phyloP scores from a whole-genome alignment of 108 stramenopile species.

The Cyclotella baltica region DNA sequence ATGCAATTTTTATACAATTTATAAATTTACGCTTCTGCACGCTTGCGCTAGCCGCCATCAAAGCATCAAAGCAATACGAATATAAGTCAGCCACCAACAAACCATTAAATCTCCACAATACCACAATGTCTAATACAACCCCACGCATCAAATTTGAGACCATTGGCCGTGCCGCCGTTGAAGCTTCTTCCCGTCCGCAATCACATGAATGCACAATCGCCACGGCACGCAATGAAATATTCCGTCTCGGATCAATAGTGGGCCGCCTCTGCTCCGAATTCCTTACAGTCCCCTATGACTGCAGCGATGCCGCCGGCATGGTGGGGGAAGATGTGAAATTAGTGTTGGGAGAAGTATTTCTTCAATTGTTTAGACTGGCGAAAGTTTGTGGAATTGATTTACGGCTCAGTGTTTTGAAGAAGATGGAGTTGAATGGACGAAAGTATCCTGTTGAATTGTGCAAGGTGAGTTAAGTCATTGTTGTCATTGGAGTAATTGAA shows the following conservation, averaged over 20 bases:
- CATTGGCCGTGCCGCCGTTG: neutral
- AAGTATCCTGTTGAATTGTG: constrained; percentile 92
- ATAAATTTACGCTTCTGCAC: too few species aligned
- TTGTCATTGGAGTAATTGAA: neutral
- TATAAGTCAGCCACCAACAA: too few species aligned
- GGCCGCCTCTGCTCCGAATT: constrained; percentile 21
- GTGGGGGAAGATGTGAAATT: constrained; percentile 6
- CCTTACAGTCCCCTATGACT: constrained; percentile 13
- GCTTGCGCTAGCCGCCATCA: too few species aligned
- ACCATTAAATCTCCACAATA: neutral
- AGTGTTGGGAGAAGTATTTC: constrained; percentile 32
- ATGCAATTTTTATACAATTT: too few species aligned
- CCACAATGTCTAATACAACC: neutral
- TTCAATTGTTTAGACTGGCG: constrained; percentile 27
- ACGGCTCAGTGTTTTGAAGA: constrained; percentile 57
- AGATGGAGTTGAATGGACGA: constrained; percentile 75
- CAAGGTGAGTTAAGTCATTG: constrained; percentile 50
- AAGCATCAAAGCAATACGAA: too few species aligned
- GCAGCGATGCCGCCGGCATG: neutral
- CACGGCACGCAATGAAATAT: constrained; percentile 30
- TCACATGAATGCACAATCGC: constrained; percentile 1
- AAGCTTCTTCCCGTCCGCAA: neutral
- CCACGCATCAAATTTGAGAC: neutral
- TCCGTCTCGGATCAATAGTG: constrained; percentile 18
- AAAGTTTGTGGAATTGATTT: constrained; percentile 47